Conservation (phyloP, 805 yeast species). For the Cyberlindnera petersonii region DNA sequence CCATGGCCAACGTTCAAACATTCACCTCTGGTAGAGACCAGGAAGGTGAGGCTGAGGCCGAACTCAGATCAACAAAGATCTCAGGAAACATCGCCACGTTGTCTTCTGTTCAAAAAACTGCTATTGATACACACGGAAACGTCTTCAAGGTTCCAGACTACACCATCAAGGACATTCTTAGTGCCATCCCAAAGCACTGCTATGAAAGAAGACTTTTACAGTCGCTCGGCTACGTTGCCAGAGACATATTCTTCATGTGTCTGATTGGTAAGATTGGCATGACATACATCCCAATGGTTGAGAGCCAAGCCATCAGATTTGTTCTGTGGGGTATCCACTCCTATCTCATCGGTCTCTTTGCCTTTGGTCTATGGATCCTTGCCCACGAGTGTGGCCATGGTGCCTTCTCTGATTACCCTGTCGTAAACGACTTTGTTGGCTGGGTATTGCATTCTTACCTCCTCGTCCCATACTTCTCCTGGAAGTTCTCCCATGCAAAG, state of each 20-base stretch:
- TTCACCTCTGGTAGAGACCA: constrained; percentile 13
- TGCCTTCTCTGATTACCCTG: constrained; percentile 53
- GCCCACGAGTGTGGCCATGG: constrained; percentile 66
- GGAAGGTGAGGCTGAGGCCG: constrained; percentile 8
- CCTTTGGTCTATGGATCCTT: constrained; percentile 55
- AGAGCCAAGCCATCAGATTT: too few species aligned
- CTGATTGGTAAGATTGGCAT: constrained; percentile 32
- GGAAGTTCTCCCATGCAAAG: constrained; percentile 58
- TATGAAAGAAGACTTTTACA: constrained; percentile 48
- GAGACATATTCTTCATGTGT: constrained; percentile 46
- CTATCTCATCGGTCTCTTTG: constrained; percentile 23
- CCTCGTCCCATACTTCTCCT: constrained; percentile 57
- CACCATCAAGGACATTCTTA: constrained; percentile 53
- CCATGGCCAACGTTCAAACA: constrained; percentile 12
- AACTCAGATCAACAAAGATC: constrained; percentile 21
- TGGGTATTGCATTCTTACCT: constrained; percentile 58
- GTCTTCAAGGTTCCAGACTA: constrained; percentile 59
- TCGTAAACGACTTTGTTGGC: constrained; percentile 53
- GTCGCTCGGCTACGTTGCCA: constrained; percentile 48
- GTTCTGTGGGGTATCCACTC: too few species aligned
- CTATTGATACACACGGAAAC: constrained; percentile 50
- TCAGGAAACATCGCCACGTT: constrained; percentile 23
- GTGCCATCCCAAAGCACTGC: constrained; percentile 58
- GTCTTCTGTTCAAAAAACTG: constrained; percentile 27
- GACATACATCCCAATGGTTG: constrained; percentile 40